Base-by-base conservation (phyloP, 176 grass and related monocot genomes). In the Zea mays region DNA sequence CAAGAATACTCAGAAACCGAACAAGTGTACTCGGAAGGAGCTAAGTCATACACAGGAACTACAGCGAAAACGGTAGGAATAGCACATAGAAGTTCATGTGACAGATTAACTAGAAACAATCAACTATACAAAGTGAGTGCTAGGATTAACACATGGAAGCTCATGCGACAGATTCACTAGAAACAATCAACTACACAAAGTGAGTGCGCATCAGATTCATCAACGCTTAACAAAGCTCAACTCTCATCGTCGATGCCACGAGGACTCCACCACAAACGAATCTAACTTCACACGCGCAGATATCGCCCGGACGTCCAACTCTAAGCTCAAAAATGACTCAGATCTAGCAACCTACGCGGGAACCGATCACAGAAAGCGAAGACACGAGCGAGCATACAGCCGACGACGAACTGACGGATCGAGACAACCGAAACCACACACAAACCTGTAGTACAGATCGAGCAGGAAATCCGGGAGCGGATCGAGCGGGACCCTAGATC, bases 401-500 rank as follows among this genome's bases (percentile, higher is more conserved):
- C 8, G 41, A 6, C 37, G 14, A 43, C 36, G 36, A 65, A 46
- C 8, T 52, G 8, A 46, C 51, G 37, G 77, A 69, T 79, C 83
- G 75, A 63, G 10, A 17, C 16, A 14, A 15, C 40, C 10, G 47
- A 4, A 37, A 7, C 16, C 10, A 17, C 3, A 1, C 0, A 3
- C 10, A 1, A 55, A 72, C 17, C 6, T 1, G 20, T 10, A 13
- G 8, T 2, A 3, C 49, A 1, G 61, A 74, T 73, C 69, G 41
- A 20, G 64, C 5, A 4, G 64, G 63, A 79, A 50, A 67, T 68
- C 64, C 77, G 48, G 64, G 64, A 14, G 44, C 77, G 64, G 65
- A 58, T 68, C 77, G 65, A 36, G 76, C 33, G 8, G 49, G 39
- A 1, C 3, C 0, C 76, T 63, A 85, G 83, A 85, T 85, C 83